These are phyloP conservation scores for Cryphonectria nitschkei DNA, from an alignment of 2,329 filamentous ascomycete species.

Conservation along the genomic window DNA sequence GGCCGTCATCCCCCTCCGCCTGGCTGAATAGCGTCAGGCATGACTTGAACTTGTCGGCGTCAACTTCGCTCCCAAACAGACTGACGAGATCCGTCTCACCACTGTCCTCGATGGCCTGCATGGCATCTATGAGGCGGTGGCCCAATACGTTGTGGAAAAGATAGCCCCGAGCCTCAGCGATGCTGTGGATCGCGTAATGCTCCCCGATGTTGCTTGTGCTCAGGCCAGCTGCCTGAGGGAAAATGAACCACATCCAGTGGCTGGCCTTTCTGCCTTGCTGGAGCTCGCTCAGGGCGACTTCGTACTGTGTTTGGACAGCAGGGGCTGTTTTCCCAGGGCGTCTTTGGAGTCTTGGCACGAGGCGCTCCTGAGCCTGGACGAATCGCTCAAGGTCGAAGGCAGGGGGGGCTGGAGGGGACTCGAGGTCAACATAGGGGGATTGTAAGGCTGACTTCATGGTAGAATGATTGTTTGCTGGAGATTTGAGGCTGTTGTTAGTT, in stretches of 20 bases:
- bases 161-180: slow-evolving; percentile 17
- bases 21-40: slow-evolving; percentile 22
- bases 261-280: background rate
- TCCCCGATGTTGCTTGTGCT: background rate
- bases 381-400: slow-evolving; percentile 13
- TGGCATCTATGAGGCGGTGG: slow-evolving; percentile 7
- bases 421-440: background rate
- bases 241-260: slow-evolving; percentile 15
- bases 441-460: background rate
- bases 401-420: background rate
- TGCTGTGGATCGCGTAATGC: slow-evolving; percentile 9
- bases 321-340: background rate
- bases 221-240: slow-evolving; percentile 18
- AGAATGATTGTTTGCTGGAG: background rate
- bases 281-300: slow-evolving; percentile 7
- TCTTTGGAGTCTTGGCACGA: background rate
- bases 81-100: slow-evolving; percentile 13
- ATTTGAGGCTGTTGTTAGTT: background rate
- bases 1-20: background rate
- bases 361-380: slow-evolving; percentile 1
- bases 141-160: slow-evolving; percentile 12
- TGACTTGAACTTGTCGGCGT: slow-evolving; percentile 7
- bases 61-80: slow-evolving; percentile 7
- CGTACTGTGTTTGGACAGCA: background rate
- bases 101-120: background rate